Conservation (phyloP, 176 grass and related monocot genomes). For the Ensete ventricosum region DNA sequence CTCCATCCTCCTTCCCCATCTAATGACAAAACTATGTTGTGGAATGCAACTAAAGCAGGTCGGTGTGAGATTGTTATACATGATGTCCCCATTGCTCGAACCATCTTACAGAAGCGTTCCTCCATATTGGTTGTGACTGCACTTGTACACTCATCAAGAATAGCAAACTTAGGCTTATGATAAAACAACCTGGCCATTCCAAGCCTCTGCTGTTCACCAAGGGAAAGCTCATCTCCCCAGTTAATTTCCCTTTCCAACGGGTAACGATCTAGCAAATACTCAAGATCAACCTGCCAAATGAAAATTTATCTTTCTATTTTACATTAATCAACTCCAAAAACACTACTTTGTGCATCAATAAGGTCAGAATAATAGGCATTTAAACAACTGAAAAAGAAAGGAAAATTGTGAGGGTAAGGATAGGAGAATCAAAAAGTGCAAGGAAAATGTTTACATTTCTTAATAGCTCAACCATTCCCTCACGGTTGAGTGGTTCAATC, state of each 20-base stretch:
- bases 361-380: background rate
- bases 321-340: background rate
- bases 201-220: conserved; percentile 97
- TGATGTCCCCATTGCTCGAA: conserved; percentile 94
- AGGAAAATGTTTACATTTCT: conserved; percentile 68
- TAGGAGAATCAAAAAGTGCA: too few relatives aligned
- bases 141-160: conserved; percentile 99
- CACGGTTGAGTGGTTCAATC: conserved; percentile 56
- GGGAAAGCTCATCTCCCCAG: conserved; percentile 94
- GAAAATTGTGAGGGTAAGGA: conserved; percentile 8
- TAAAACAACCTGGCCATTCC: conserved; percentile 98
- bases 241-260: conserved; percentile 95
- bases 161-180: conserved; percentile 95
- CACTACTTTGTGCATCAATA: background rate
- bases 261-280: conserved; percentile 92
- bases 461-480: conserved; percentile 87
- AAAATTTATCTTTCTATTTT: conserved; percentile 5
- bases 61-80: conserved; percentile 99
- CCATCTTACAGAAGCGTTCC: conserved; percentile 89
- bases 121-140: conserved; percentile 98
- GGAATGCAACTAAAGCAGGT: conserved; percentile 95
- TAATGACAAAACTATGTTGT: conserved; percentile 95
- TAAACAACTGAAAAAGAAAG: conserved; percentile 10
- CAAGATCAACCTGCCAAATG: conserved; percentile 76
- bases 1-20: conserved; percentile 91